Evolutionary conservation across 75 land plant genomes (phyloP).

Genomic region (Chamaecyparis obtusa): DNA sequence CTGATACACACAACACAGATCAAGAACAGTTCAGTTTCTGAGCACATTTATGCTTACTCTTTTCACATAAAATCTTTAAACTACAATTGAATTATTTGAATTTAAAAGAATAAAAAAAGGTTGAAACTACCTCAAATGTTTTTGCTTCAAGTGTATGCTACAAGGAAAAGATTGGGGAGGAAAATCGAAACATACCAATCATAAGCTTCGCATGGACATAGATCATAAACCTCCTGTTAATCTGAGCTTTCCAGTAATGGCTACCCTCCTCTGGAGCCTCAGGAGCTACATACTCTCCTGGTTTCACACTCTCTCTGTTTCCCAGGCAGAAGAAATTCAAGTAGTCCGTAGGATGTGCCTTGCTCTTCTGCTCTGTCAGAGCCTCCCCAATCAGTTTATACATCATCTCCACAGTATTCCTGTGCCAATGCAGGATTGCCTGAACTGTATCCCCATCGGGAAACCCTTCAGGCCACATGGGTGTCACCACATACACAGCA

Average conservation of each 20-base stretch:
- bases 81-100: too few species aligned
- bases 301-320: constrained; percentile 35
- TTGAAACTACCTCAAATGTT: too few species aligned
- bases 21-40: not conserved
- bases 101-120: too few species aligned
- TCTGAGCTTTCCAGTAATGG: constrained; percentile 38
- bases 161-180: too few species aligned
- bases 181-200: constrained; percentile 34
- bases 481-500: constrained; percentile 42
- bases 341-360: constrained; percentile 32
- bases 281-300: constrained; percentile 35
- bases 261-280: constrained; percentile 31
- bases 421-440: constrained; percentile 45
- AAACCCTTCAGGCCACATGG: constrained; percentile 61
- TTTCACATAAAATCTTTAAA: too few species aligned
- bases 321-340: constrained; percentile 61
- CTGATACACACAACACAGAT: constrained; percentile 12
- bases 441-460: constrained; percentile 37
- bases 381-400: constrained; percentile 36
- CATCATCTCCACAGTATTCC: constrained; percentile 52
- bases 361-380: constrained; percentile 27
- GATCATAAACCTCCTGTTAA: constrained; percentile 43
- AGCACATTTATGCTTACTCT: too few species aligned
- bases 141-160: too few species aligned
- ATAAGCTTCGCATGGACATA: constrained; percentile 62